Evolutionary conservation across 2,329 filamentous ascomycete genomes (phyloP).

Genomic region (Venturiaceae sp.): DNA sequence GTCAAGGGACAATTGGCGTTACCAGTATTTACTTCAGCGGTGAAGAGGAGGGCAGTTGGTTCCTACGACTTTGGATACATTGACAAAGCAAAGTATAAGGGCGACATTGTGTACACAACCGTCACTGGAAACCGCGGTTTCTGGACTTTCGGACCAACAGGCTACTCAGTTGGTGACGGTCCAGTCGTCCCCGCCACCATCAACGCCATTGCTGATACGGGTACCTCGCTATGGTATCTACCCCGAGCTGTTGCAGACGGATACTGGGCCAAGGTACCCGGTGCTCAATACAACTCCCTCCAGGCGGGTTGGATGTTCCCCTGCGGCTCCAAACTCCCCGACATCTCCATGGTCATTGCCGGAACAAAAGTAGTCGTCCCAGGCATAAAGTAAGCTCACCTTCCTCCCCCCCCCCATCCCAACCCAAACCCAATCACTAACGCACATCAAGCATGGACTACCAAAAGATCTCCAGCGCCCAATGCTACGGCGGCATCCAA

Average conservation of each 20-base stretch:
- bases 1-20: constrained; percentile 40
- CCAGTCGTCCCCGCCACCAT: constrained; percentile 29
- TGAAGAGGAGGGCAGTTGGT: constrained; percentile 43
- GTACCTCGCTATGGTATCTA: constrained; percentile 58
- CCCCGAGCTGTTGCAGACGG: constrained; percentile 41
- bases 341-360: constrained; percentile 42
- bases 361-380: constrained; percentile 41
- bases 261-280: constrained; percentile 51
- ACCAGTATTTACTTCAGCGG: constrained; percentile 47
- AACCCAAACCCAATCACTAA: background rate
- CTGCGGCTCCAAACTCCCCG: constrained; percentile 39
- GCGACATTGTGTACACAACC: constrained; percentile 44
- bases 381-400: constrained; percentile 20
- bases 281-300: constrained; percentile 36
- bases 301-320: constrained; percentile 48
- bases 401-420: background rate
- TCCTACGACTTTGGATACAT: constrained; percentile 47
- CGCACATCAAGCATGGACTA: background rate
- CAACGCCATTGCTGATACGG: constrained; percentile 57
- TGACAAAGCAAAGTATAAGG: constrained; percentile 48
- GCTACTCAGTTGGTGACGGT: constrained; percentile 43
- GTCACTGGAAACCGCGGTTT: constrained; percentile 50
- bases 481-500: constrained; percentile 72
- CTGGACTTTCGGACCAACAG: constrained; percentile 51
- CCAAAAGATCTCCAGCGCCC: background rate